Evolutionary conservation across 768 basidiomycete genomes (phyloP).

Genomic region (Leccinum incarnatum): DNA sequence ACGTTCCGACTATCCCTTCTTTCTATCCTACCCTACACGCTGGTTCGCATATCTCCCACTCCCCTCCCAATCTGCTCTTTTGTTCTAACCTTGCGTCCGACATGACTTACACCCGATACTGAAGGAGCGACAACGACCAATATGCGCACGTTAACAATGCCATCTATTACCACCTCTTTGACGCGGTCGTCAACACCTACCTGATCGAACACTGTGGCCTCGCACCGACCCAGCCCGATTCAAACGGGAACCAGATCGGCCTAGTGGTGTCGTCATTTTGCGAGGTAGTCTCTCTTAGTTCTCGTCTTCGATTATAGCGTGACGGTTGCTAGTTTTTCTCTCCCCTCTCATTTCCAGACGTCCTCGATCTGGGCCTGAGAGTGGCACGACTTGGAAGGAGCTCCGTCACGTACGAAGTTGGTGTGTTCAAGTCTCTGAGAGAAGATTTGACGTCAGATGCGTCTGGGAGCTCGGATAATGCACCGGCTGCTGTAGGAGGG

Average conservation of each 20-base stretch:
- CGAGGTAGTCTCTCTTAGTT: slow-evolving; percentile 39
- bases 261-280: slow-evolving; percentile 78
- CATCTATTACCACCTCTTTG: slow-evolving; percentile 78
- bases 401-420: slow-evolving; percentile 79
- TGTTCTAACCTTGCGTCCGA: slow-evolving; percentile 8
- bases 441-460: slow-evolving; percentile 4
- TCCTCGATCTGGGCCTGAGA: slow-evolving; percentile 66
- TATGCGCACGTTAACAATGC: slow-evolving; percentile 82
- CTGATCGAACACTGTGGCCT: slow-evolving; percentile 64
- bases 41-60: slow-evolving; percentile 43
- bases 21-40: slow-evolving; percentile 63
- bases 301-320: background rate
- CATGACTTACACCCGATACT: background rate
- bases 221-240: slow-evolving; percentile 42
- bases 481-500: slow-evolving; percentile 44
- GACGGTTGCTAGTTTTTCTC: slow-evolving; percentile 56
- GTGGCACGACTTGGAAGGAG: slow-evolving; percentile 67
- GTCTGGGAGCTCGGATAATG: slow-evolving; percentile 8
- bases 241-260: slow-evolving; percentile 48
- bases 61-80: background rate
- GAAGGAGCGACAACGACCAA: slow-evolving; percentile 88
- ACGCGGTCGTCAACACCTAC: slow-evolving; percentile 79
- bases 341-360: slow-evolving; percentile 70
- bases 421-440: slow-evolving; percentile 53
- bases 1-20: slow-evolving; percentile 56